These are phyloP conservation scores for Sextonia rubra DNA, from an alignment of 164 flowering plant species.

Conservation along the genomic window DNA sequence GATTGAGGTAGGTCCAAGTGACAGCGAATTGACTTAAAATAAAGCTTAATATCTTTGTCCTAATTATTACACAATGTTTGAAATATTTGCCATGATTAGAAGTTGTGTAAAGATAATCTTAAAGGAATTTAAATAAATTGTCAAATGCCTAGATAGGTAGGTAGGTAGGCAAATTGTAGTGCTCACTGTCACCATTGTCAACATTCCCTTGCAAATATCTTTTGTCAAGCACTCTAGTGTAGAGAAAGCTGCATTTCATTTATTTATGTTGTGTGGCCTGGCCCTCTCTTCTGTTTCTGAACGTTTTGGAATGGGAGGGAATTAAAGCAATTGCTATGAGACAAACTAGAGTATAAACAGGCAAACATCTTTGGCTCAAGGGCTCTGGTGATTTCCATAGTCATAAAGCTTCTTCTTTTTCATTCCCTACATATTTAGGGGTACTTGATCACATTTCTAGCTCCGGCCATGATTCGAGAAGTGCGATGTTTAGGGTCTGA, in stretches of 20 bases:
- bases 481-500: too few species aligned
- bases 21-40: not conserved
- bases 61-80: slow-evolving; percentile 12
- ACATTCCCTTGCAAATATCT: slow-evolving; percentile 4
- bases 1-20: not conserved
- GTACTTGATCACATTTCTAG: too few species aligned
- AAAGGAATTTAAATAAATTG: not conserved
- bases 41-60: slow-evolving; percentile 6
- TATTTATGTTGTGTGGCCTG: too few species aligned
- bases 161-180: not conserved
- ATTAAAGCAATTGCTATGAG: too few species aligned
- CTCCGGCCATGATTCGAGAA: too few species aligned
- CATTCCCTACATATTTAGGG: too few species aligned
- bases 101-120: not conserved
- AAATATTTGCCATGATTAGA: slow-evolving; percentile 12
- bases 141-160: not conserved
- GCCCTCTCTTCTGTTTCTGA: too few species aligned
- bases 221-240: not conserved
- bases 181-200: slow-evolving; percentile 5
- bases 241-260: not conserved
- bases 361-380: too few species aligned
- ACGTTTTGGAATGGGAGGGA: too few species aligned
- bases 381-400: too few species aligned
- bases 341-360: too few species aligned
- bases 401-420: too few species aligned